Evolutionary conservation across 1,139 yeast genomes (phyloP), one percentile per base, ranked within the genome.

Genomic region (Zygosaccharomyces sapae): DNA sequence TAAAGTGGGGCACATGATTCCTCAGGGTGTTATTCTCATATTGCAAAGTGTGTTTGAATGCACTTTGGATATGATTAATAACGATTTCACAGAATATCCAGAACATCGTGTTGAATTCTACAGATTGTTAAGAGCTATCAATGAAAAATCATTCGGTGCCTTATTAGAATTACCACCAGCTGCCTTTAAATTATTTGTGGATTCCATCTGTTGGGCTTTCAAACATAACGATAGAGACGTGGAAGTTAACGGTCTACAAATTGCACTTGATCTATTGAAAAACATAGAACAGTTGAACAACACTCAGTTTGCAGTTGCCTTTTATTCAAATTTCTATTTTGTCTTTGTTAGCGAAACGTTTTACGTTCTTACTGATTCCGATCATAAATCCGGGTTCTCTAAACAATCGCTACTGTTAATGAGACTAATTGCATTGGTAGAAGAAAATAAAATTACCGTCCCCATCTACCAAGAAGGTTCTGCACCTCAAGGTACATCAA

Each of bases 31-130:
- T 49, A 88, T 92, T 33, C 71, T 83, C 49, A 87, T 92, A 53
- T 73, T 94, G 58, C 96, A 88, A 65, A 86, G 84, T 68, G 96
- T 92, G 16, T 94, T 94, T 70, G 96, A 87, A 66, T 86, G 95
- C 66, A 92, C 99, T 2, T 77, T 92, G 66, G 87, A 83, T 59
- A 92, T 92, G 97, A 92, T 94, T 60, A 88, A 86, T 65, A 86
- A 86, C 65, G 96, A 92, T 68, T 88, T 94, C 67, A 82, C 95
- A 5, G 97, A 92, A 67, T 92, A 87, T 66, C 98, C 98, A 19
- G 98, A 94, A 68, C 97, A 92, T 71, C 81, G 99, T 63, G 95
- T 90, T 48, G 97, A 90, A 66, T 92, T 92, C 67, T 94, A 90
- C 73, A 86, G 85, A 69, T 75, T 92, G 49, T 76, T 92, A 62